A percentile compares a stretch with the other conserved stretches of the same genome.
Evolutionary conservation across 2,329 filamentous ascomycete genomes (phyloP).

Genomic region (Podosphaera aphanis): DNA sequence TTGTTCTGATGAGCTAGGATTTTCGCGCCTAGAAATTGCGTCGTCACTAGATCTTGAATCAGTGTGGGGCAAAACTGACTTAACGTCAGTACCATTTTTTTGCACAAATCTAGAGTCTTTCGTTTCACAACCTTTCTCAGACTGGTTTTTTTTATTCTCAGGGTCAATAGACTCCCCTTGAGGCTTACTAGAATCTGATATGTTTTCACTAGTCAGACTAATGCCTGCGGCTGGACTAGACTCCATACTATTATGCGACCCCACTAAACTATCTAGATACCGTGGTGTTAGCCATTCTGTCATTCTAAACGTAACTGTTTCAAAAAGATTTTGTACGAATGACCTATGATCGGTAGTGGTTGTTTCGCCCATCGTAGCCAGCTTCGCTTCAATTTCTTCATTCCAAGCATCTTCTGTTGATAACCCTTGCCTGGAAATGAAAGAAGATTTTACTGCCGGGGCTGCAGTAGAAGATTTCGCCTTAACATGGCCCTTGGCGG

Average conservation of each 20-base stretch:
- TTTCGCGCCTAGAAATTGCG: too few relatives aligned
- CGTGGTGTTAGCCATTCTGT: conserved; percentile 44
- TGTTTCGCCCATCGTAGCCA: conserved; percentile 7
- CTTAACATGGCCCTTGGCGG: not conserved
- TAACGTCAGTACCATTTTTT: too few relatives aligned
- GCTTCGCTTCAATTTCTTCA: conserved; percentile 1
- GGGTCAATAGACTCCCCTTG: not conserved
- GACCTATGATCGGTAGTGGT: conserved; percentile 33
- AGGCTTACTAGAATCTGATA: not conserved
- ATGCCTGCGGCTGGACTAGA: not conserved
- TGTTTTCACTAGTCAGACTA: not conserved
- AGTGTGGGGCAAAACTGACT: too few relatives aligned
- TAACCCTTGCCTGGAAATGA: not conserved
- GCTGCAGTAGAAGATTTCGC: not conserved
- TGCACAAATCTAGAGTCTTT: too few relatives aligned
- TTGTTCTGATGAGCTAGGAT: too few relatives aligned
- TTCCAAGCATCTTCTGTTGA: conserved; percentile 1
- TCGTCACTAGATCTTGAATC: too few relatives aligned
- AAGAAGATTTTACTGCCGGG: not conserved
- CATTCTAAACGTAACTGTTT: conserved; percentile 44
- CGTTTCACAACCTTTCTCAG: too few relatives aligned
- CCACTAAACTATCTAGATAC: conserved; percentile 13
- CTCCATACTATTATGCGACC: conserved; percentile 1
- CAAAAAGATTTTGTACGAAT: conserved; percentile 41
- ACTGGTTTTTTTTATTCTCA: not conserved